A percentile compares a stretch with the other conserved stretches of the same genome.
Evolutionary conservation across 2,329 filamentous ascomycete genomes (phyloP).

Genomic region (Lachnellula hyalina): DNA sequence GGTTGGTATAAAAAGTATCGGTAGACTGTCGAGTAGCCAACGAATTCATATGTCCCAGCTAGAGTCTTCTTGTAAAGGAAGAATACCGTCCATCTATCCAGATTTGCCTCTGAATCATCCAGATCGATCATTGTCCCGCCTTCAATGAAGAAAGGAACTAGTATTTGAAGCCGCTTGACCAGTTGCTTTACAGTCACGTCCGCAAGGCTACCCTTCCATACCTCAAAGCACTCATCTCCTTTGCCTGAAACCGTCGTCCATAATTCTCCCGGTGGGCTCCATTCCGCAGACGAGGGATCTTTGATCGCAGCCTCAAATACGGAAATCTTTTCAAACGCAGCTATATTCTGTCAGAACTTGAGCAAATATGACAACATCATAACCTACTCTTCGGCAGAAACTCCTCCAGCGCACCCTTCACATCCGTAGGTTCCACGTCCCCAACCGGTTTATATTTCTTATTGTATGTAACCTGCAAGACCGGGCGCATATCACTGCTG

Average conservation of each 20-base stretch:
- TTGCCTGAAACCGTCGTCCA: constrained; percentile 53
- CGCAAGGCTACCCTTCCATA: constrained; percentile 74
- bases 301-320: constrained; percentile 57
- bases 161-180: constrained; percentile 74
- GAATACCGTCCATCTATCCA: constrained; percentile 87
- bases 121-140: constrained; percentile 72
- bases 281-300: constrained; percentile 39
- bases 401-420: constrained; percentile 48
- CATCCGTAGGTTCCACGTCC: constrained; percentile 63
- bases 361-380: not conserved
- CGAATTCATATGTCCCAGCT: constrained; percentile 66
- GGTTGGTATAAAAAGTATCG: constrained; percentile 67
- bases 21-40: constrained; percentile 88
- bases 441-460: constrained; percentile 66
- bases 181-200: constrained; percentile 66
- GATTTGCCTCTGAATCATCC: constrained; percentile 65
- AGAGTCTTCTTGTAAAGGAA: constrained; percentile 68
- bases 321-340: constrained; percentile 58
- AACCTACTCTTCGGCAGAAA: constrained; percentile 62
- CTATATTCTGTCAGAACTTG: constrained; percentile 34
- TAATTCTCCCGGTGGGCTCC: constrained; percentile 71
- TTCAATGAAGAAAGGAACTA: constrained; percentile 86
- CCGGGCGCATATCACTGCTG: constrained; percentile 70
- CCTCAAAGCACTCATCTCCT: constrained; percentile 65
- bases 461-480: constrained; percentile 64